These are phyloP conservation scores for Naganishia sp. DNA, from an alignment of 1,284 basidiomycete species.

Conservation along the genomic window DNA sequence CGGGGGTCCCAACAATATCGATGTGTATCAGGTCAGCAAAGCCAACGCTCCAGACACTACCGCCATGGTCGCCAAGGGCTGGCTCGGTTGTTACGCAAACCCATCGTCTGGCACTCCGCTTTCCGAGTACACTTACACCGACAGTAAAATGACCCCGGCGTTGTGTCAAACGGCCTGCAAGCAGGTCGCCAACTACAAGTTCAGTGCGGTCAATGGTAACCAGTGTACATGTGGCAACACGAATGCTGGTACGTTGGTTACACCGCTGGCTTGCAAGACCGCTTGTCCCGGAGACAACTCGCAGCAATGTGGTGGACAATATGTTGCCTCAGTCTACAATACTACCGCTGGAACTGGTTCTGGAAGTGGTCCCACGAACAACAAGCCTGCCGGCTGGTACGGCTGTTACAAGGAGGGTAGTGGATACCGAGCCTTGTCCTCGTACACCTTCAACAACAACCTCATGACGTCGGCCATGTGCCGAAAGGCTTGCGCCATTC, in stretches of 20 bases:
- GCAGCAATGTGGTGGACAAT: constrained; percentile 40
- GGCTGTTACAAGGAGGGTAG: constrained; percentile 29
- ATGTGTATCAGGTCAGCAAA: constrained; percentile 30
- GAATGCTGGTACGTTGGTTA: constrained; percentile 25
- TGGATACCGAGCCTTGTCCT: constrained; percentile 24
- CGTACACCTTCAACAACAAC: constrained; percentile 18
- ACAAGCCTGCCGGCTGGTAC: constrained; percentile 27
- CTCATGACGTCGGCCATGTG: constrained; percentile 39
- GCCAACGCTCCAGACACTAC: constrained; percentile 2
- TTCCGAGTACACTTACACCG: constrained; percentile 34
- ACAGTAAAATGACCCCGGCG: constrained; percentile 36
- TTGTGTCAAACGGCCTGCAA: constrained; percentile 36
- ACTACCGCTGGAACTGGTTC: constrained; percentile 28
- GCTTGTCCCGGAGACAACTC: constrained; percentile 42
- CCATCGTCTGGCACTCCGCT: constrained; percentile 25
- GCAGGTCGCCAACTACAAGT: constrained; percentile 27
- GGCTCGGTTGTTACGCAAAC: constrained; percentile 33
- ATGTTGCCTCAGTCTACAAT: constrained; percentile 39
- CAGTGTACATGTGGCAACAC: constrained; percentile 39
- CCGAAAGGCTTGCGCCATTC: constrained; percentile 35
- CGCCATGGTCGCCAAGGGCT: constrained; percentile 29
- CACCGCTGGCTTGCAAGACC: constrained; percentile 37
- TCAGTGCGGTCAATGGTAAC: constrained; percentile 12
- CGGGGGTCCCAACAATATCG: constrained; percentile 26
- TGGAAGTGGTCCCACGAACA: neutral